phyloP scores from a whole-genome alignment of 768 basidiomycete species.

The Hericium rajendrae region DNA sequence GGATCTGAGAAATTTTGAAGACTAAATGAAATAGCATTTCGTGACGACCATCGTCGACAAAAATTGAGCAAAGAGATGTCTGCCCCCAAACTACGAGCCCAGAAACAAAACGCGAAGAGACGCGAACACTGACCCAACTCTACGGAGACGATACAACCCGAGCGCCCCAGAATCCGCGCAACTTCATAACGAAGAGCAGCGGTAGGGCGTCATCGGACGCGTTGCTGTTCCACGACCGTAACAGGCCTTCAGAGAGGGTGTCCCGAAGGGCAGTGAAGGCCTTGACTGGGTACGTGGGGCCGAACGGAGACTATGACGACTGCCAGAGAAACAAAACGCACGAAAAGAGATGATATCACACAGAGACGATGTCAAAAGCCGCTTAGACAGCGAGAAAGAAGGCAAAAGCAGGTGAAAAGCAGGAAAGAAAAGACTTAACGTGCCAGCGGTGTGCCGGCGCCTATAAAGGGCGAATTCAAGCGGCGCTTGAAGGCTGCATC shows the following conservation, averaged over 20 bases:
- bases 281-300: slow-evolving; percentile 59
- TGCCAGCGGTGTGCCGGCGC: neutral
- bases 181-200: slow-evolving; percentile 47
- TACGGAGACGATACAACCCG: slow-evolving; percentile 39
- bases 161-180: slow-evolving; percentile 34
- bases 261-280: slow-evolving; percentile 30
- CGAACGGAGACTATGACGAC: neutral
- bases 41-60: no score
- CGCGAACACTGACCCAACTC: slow-evolving; percentile 41
- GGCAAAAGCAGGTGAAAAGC: neutral
- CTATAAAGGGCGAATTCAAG: neutral
- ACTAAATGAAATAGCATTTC: no score
- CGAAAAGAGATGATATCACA: no score
- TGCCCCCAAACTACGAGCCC: slow-evolving; percentile 62
- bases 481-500: neutral
- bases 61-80: slow-evolving; percentile 26
- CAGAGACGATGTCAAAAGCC: neutral
- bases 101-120: slow-evolving; percentile 21
- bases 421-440: neutral
- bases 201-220: slow-evolving; percentile 31
- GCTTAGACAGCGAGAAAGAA: neutral
- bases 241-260: slow-evolving; percentile 45
- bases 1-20: no score
- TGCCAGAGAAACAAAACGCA: neutral
- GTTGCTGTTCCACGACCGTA: slow-evolving; percentile 64